A percentile compares a stretch with the other conserved stretches of the same genome.
These are phyloP conservation scores for Zoysia japonica DNA, from an alignment of 176 grass and related monocot genomes.

Conservation along the genomic window DNA sequence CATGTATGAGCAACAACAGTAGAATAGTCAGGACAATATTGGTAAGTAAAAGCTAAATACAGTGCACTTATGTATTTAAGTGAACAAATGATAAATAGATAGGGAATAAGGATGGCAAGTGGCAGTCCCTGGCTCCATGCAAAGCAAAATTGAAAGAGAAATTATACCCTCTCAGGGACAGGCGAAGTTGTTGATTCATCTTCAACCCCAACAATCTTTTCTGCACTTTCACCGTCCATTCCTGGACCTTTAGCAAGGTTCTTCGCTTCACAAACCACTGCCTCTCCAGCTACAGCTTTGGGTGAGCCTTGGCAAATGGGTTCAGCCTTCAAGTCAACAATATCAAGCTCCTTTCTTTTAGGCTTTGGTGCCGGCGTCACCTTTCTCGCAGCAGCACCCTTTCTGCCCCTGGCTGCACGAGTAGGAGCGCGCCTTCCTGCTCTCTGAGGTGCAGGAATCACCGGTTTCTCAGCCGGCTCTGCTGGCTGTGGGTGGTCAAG, in stretches of 20 bases:
- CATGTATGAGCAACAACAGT: not conserved
- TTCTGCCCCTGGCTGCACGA: slow-evolving; percentile 53
- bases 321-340: slow-evolving; percentile 49
- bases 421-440: slow-evolving; percentile 48
- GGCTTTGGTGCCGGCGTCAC: slow-evolving; percentile 34
- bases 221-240: slow-evolving; percentile 81
- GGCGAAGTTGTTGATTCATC: slow-evolving; percentile 60
- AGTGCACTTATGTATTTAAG: slow-evolving; percentile 3
- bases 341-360: slow-evolving; percentile 37
- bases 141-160: slow-evolving; percentile 20
- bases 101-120: slow-evolving; percentile 27
- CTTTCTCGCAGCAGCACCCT: slow-evolving; percentile 48
- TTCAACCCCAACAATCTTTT: slow-evolving; percentile 68
- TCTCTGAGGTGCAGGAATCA: slow-evolving; percentile 42
- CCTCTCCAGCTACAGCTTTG: slow-evolving; percentile 29
- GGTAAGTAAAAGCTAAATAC: not conserved
- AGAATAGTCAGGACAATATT: not conserved
- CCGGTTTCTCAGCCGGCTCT: slow-evolving; percentile 44
- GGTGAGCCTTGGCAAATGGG: slow-evolving; percentile 43
- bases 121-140: not conserved
- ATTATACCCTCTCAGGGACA: slow-evolving; percentile 73
- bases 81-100: slow-evolving; percentile 13
- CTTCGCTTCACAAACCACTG: slow-evolving; percentile 42
- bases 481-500: slow-evolving; percentile 40
- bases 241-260: slow-evolving; percentile 50